Percentiles rank a stretch among this genome's conserved stretches.
Evolutionary conservation across 306 rosid genomes (phyloP).

Genomic region (Ceratonia siliqua): DNA sequence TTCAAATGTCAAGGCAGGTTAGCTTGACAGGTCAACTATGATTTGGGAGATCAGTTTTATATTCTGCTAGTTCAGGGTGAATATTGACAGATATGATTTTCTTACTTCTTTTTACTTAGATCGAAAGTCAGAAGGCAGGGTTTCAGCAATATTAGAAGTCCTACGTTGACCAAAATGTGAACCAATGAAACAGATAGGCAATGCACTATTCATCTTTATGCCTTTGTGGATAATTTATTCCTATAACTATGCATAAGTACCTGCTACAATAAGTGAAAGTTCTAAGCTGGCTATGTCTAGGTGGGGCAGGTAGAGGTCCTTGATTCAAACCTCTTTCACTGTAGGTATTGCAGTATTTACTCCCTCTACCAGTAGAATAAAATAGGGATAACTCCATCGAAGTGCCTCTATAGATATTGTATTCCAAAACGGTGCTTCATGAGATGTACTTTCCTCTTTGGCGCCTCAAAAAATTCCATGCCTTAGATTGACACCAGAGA

Average conservation of each 20-base stretch:
- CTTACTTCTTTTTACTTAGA: not conserved
- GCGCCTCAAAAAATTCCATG: too few species aligned
- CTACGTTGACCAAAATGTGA: not conserved
- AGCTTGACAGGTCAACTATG: conserved; percentile 11
- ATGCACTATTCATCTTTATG: not conserved
- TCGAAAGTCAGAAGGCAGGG: not conserved
- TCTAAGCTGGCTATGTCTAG: not conserved
- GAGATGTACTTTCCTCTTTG: too few species aligned
- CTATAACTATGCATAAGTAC: not conserved
- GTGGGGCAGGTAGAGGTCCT: not conserved
- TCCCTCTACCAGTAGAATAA: not conserved
- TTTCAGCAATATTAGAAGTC: not conserved
- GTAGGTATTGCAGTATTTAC: not conserved
- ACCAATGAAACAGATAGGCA: not conserved
- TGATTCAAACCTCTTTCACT: not conserved
- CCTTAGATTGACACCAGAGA: too few species aligned
- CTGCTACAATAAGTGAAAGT: not conserved
- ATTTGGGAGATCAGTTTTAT: not conserved
- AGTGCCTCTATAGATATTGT: too few species aligned
- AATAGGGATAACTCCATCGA: too few species aligned
- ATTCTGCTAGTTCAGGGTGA: not conserved
- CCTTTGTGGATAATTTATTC: not conserved
- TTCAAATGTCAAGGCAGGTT: not conserved
- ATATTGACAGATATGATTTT: not conserved
- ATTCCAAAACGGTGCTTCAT: too few species aligned